phyloP scores from a whole-genome alignment of 2,329 filamentous ascomycete species.

The Tolypocladium ophioglossoides region DNA sequence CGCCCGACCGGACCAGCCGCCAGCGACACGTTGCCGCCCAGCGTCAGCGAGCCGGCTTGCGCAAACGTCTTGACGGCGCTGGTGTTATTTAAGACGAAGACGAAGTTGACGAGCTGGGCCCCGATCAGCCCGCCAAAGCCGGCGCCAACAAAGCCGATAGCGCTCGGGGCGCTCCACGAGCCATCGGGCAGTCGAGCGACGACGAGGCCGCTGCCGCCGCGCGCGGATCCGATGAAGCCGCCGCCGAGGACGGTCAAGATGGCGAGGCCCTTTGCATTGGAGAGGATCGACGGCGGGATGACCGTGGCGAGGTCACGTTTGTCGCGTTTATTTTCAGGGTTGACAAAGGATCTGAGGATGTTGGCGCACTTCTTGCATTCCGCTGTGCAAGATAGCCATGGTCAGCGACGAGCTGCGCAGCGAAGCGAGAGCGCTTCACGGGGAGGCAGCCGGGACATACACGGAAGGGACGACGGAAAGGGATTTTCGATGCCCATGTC shows the following conservation, averaged over 20 bases:
- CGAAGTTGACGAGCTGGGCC: slow-evolving; percentile 85
- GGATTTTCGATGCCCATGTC: slow-evolving; percentile 56
- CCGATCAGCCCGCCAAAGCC: slow-evolving; percentile 81
- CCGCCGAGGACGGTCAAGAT: slow-evolving; percentile 82
- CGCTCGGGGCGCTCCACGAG: slow-evolving; percentile 70
- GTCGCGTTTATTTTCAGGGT: slow-evolving; percentile 51
- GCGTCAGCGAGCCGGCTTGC: slow-evolving; percentile 79
- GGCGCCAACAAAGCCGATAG: slow-evolving; percentile 70
- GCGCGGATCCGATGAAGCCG: slow-evolving; percentile 72
- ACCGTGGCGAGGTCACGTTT: slow-evolving; percentile 90
- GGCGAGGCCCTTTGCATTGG: slow-evolving; percentile 83
- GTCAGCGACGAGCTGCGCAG: neutral
- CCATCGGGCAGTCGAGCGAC: slow-evolving; percentile 70
- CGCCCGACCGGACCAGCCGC: slow-evolving; percentile 88
- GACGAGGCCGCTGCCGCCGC: slow-evolving; percentile 74
- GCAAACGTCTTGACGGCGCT: slow-evolving; percentile 88
- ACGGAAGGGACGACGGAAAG: slow-evolving; percentile 55
- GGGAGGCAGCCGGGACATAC: slow-evolving; percentile 35
- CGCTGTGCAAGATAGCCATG: slow-evolving; percentile 39
- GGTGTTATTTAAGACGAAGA: slow-evolving; percentile 94
- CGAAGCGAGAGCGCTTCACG: neutral
- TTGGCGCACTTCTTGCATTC: slow-evolving; percentile 97
- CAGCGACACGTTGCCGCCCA: slow-evolving; percentile 93
- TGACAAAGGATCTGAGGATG: slow-evolving; percentile 89
- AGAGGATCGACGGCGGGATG: slow-evolving; percentile 82